Evolutionary conservation across 164 flowering plant species (phyloP).

Genomic region (Malania oleifera): DNA sequence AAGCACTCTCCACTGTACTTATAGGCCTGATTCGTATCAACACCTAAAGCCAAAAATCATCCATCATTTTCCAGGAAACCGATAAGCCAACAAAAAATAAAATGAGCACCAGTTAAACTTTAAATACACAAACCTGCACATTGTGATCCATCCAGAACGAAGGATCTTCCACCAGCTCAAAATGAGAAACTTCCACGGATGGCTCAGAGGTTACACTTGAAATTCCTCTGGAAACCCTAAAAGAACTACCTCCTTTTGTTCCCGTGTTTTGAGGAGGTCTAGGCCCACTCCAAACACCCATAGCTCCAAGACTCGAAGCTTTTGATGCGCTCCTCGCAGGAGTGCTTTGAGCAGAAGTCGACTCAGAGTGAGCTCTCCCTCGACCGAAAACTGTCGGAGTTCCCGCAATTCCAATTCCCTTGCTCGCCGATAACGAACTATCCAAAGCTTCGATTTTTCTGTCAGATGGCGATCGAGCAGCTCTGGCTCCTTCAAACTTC

Average conservation of each 20-base stretch:
- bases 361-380: conserved; percentile 41
- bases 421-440: not conserved
- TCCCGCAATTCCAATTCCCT: conserved; percentile 5
- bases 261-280: conserved; percentile 26
- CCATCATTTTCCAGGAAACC: not conserved
- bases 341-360: conserved; percentile 53
- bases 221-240: conserved; percentile 33
- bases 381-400: conserved; percentile 32
- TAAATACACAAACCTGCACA: conserved; percentile 66
- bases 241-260: conserved; percentile 29
- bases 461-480: conserved; percentile 11
- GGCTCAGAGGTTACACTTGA: conserved; percentile 19
- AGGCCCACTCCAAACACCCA: conserved; percentile 20
- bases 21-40: conserved; percentile 74
- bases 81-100: not conserved
- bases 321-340: conserved; percentile 37
- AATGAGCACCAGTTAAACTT: not conserved
- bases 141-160: conserved; percentile 79
- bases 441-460: conserved; percentile 15
- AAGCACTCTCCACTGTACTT: conserved; percentile 44
- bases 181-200: conserved; percentile 38
- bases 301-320: conserved; percentile 24
- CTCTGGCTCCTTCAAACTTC: conserved; percentile 11
- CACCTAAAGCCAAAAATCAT: conserved; percentile 38
- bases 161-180: conserved; percentile 64